Evolutionary conservation across 345 rosid genomes (phyloP).

Genomic region (Jatropha curcas): DNA sequence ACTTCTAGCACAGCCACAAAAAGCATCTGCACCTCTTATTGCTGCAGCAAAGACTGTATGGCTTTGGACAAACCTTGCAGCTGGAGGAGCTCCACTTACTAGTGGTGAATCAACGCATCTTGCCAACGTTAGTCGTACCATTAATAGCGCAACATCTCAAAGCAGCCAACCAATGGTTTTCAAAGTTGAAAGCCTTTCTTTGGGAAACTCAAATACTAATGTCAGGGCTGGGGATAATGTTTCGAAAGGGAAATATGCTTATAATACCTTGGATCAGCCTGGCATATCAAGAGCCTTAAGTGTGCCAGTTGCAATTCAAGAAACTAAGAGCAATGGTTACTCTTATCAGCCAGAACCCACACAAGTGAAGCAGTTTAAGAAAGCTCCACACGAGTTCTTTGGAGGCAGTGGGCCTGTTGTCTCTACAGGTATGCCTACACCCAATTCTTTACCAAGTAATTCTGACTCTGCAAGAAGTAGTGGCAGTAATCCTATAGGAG

Average conservation of each 20-base stretch:
- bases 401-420: slow-evolving; percentile 43
- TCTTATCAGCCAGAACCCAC: slow-evolving; percentile 35
- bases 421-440: slow-evolving; percentile 34
- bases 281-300: slow-evolving; percentile 41
- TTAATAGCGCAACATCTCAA: slow-evolving; percentile 26
- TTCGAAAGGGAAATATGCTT: slow-evolving; percentile 37
- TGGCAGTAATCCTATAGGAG: slow-evolving; percentile 35
- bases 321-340: slow-evolving; percentile 35
- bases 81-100: slow-evolving; percentile 69
- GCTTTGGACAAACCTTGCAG: slow-evolving; percentile 76
- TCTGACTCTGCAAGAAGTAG: slow-evolving; percentile 35
- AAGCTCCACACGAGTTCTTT: slow-evolving; percentile 80
- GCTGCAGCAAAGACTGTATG: slow-evolving; percentile 85
- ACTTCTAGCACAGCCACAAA: slow-evolving; percentile 78
- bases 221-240: slow-evolving; percentile 42
- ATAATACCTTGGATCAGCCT: slow-evolving; percentile 42
- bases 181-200: slow-evolving; percentile 24
- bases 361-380: slow-evolving; percentile 60
- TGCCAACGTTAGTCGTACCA: slow-evolving; percentile 7
- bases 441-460: slow-evolving; percentile 42
- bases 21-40: slow-evolving; percentile 69
- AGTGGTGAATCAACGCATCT: slow-evolving; percentile 37
- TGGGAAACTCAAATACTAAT: slow-evolving; percentile 20
- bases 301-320: slow-evolving; percentile 40
- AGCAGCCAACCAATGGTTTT: slow-evolving; percentile 37